Evolutionary conservation across 2,329 filamentous ascomycete species (phyloP), one percentile per base, ranked within the genome.

Genomic region (Xylariaceae sp.): DNA sequence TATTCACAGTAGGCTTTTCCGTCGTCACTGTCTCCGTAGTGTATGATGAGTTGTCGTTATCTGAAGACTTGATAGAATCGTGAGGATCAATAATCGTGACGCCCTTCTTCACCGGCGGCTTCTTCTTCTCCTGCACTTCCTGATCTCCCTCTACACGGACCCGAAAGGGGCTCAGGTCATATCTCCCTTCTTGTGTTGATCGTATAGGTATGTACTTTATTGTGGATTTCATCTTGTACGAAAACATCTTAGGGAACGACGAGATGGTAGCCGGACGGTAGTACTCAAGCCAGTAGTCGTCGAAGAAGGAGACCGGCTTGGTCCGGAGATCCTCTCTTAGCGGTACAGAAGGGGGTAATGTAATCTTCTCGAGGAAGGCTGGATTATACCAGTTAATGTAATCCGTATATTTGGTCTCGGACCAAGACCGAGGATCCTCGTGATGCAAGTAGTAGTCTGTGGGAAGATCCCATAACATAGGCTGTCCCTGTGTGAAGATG

Each of bases 361-460:
- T 76, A 49, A 86, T 81, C 45, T 85, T 78, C 65, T 88, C 78
- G 10, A 99, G 80, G 70, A 89, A 79, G 48, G 83, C 79, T 0
- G 89, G 87, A 0, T 86, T 94, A 72, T 86, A 97, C 94, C 94
- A 99, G 58, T 88, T 79, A 63, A 94, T 93, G 72, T 99, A 99
- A 70, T 89, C 84, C 37, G 86, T 82, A 63, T 76, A 78, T 9
- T 73, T 72, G 60, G 83, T 84, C 13, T 84, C 78, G 2, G 87
- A 82, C 84, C 89, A 93, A 3, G 81, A 79, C 55, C 88, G 83
- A 0, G 94, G 94, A 72, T 95, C 82, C 39, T 88, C 86, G 69
- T 99, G 93, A 69, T 99, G 94, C 5, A 99, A 85, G 68, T 97
- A 96, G 75, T 97, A 97, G 72, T 99, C 94, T 2, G 92, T 96